Evolutionary conservation across 2,329 filamentous ascomycete genomes (phyloP), one percentile per base, ranked within the genome.

Genomic region (Aspergillus sp.): DNA sequence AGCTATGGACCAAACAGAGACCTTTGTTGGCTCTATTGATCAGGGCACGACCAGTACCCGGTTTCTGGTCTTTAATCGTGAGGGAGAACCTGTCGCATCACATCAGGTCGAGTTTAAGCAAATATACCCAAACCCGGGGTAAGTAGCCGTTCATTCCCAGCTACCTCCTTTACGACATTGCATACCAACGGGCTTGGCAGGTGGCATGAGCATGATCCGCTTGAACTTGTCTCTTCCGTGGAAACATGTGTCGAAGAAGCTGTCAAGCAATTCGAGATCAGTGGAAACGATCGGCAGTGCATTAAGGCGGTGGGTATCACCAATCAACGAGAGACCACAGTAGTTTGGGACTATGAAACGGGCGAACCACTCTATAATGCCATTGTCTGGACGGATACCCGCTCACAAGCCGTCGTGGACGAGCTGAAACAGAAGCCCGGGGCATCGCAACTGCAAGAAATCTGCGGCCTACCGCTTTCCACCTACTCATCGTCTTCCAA

Each of bases 401-500:
- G 92, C 55, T 93, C 90, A 33, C 84, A 86, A 62, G 80, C 82
- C 39, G 80, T 96, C 21, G 90, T 93, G 37, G 85, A 88, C 57
- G 88, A 93, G 64, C 79, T 96, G 50, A 93, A 92, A 75, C 72
- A 79, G 17, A 83, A 81, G 47, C 78, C 85, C 3, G 87, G 83
- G 45, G 87, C 90, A 19, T 86, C 90, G 52, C 80, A 84, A 52
- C 80, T 96, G 41, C 83, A 84, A 56, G 79, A 86, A 44, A 77
- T 89, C 35, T 93, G 90, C 69, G 92, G 92, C 45, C 82, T 96
- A 31, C 91, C 91, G 14, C 80, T 96, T 15, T 95, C 90, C 27
- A 96, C 91, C 37, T 96, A 96, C 71, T 91, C 91, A 0, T 93
- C 90, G 17, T 89, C 89, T 47, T 88, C 91, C 56, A 96, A 96